Conservation (phyloP, 2,329 filamentous ascomycete genomes). For the Colletotrichum sp. region DNA sequence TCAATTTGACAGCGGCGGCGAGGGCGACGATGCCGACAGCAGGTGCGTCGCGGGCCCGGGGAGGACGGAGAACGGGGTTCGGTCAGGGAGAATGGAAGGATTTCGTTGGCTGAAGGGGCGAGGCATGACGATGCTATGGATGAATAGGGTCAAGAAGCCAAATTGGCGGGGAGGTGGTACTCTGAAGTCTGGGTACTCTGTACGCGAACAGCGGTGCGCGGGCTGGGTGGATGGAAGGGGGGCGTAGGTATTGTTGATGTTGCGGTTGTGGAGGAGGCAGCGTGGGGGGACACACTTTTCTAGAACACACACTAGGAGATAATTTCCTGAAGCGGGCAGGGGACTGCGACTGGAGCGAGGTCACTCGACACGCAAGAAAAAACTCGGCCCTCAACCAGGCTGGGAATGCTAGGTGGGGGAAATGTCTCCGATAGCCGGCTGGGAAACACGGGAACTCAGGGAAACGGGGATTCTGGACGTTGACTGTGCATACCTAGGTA, state of each 20-base stretch:
- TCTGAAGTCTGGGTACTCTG: not conserved
- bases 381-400: not conserved
- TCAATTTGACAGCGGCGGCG: not conserved
- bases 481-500: not conserved
- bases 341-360: not conserved
- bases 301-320: constrained; percentile 20
- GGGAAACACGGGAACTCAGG: not conserved
- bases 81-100: not conserved
- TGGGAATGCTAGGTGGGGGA: not conserved
- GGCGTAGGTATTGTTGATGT: not conserved
- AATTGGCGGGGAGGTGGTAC: constrained; percentile 10
- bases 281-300: constrained; percentile 19
- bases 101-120: not conserved
- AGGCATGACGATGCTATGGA: constrained; percentile 15
- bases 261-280: not conserved
- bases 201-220: not conserved
- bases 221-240: not conserved
- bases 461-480: not conserved
- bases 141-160: constrained; percentile 3
- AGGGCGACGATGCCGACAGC: constrained; percentile 1
- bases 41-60: constrained; percentile 9
- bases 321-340: constrained; percentile 19
- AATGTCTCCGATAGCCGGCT: not conserved
- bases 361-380: constrained; percentile 16
- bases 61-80: constrained; percentile 14